These are phyloP conservation scores for Canariomyces notabilis DNA, from an alignment of 2,329 filamentous ascomycete species.

Conservation along the genomic window DNA sequence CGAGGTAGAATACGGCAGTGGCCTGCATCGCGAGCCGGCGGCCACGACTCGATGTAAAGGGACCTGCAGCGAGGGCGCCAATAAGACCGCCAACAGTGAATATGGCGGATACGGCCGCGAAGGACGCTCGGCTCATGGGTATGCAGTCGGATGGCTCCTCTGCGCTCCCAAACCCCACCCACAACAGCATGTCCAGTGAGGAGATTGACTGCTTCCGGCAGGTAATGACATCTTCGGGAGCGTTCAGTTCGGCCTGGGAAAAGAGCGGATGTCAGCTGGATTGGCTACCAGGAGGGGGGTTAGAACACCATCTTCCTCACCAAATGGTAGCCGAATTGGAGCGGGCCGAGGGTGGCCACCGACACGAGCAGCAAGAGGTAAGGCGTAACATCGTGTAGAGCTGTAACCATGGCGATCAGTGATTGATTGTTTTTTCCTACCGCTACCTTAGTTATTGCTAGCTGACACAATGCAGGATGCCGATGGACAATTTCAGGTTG, in stretches of 20 bases:
- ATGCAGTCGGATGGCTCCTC: slow-evolving; percentile 68
- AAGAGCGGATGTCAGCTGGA: slow-evolving; percentile 12
- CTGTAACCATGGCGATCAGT: slow-evolving; percentile 17
- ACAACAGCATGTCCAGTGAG: slow-evolving; percentile 17
- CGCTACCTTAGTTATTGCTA: background rate
- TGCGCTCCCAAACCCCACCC: slow-evolving; percentile 21
- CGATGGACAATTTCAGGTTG: background rate
- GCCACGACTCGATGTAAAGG: slow-evolving; percentile 71
- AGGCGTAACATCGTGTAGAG: slow-evolving; percentile 52
- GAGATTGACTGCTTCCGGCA: slow-evolving; percentile 58
- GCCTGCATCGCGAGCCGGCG: slow-evolving; percentile 69
- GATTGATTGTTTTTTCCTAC: background rate
- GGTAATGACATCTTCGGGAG: slow-evolving; percentile 87
- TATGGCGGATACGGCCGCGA: slow-evolving; percentile 82
- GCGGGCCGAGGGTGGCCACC: slow-evolving; percentile 75
- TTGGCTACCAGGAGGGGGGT: slow-evolving; percentile 1
- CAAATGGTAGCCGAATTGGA: slow-evolving; percentile 93
- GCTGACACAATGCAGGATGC: background rate
- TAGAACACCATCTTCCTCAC: slow-evolving; percentile 42
- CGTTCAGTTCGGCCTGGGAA: slow-evolving; percentile 87
- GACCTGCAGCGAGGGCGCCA: slow-evolving; percentile 75
- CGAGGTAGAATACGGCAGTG: slow-evolving; percentile 70
- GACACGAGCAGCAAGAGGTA: slow-evolving; percentile 74
- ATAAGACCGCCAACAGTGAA: slow-evolving; percentile 86
- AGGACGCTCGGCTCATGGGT: slow-evolving; percentile 74